phyloP scores from a whole-genome alignment of 169 alveolate species.

The Cryptosporidium bovis region DNA sequence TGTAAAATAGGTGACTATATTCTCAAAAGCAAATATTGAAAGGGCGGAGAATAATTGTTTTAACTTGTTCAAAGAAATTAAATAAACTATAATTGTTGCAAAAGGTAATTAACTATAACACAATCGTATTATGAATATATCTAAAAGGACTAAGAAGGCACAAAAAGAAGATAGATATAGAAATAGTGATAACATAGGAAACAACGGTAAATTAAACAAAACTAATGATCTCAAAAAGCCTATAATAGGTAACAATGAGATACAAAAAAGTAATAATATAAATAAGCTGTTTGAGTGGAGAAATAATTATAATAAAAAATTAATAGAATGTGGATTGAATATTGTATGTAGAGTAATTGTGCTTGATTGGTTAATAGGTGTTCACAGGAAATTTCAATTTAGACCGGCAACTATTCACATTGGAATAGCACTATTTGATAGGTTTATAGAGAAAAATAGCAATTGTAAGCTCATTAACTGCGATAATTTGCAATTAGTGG shows the following conservation, averaged over 20 bases:
- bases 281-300: neutral
- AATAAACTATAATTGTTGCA: too few species aligned
- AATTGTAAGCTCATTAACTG: slow-evolving; percentile 32
- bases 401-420: slow-evolving; percentile 71
- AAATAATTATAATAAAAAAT: slow-evolving; percentile 22
- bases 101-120: neutral
- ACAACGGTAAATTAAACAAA: too few species aligned
- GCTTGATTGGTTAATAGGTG: slow-evolving; percentile 69
- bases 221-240: too few species aligned
- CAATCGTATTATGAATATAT: neutral
- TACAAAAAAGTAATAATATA: neutral
- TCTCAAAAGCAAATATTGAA: too few species aligned
- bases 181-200: too few species aligned
- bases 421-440: slow-evolving; percentile 64
- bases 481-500: slow-evolving; percentile 64
- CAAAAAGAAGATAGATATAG: neutral
- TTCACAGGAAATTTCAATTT: slow-evolving; percentile 72
- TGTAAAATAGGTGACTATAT: too few species aligned
- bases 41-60: too few species aligned
- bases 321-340: slow-evolving; percentile 49
- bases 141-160: neutral
- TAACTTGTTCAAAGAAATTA: too few species aligned
- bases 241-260: neutral
- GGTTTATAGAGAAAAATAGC: slow-evolving; percentile 24
- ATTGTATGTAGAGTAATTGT: slow-evolving; percentile 71